phyloP scores from a whole-genome alignment of 306 rosid genomes.

The Dicorynia guianensis region DNA sequence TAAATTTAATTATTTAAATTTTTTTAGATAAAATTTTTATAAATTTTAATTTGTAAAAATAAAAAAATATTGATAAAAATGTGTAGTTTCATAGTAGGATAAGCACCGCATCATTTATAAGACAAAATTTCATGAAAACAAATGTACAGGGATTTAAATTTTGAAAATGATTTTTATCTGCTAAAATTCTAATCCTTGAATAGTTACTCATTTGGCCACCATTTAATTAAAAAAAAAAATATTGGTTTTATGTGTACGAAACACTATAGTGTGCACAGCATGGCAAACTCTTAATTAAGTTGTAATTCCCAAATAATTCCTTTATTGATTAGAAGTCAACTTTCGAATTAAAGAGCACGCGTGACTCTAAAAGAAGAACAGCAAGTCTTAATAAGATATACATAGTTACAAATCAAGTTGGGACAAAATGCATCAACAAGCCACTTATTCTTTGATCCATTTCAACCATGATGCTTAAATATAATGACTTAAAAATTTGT shows the following conservation, averaged over 20 bases:
- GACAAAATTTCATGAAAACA: too few relatives aligned
- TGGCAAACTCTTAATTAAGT: constrained; percentile 36
- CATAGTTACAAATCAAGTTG: constrained; percentile 9
- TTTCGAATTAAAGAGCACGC: constrained; percentile 53
- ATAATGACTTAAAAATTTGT: neutral
- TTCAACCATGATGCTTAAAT: neutral
- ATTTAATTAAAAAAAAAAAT: too few relatives aligned
- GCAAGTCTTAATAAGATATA: constrained; percentile 24
- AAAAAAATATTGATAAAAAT: constrained; percentile 11
- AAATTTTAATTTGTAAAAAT: too few relatives aligned
- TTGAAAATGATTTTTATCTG: too few relatives aligned
- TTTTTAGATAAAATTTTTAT: too few relatives aligned
- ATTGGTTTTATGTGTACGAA: neutral
- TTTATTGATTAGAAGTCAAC: constrained; percentile 57
- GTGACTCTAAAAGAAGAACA: constrained; percentile 34
- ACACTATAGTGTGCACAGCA: neutral
- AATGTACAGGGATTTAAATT: too few relatives aligned
- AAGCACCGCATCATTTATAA: constrained; percentile 1
- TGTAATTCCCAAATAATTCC: constrained; percentile 55
- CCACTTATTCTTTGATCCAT: constrained; percentile 22
- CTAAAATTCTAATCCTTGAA: too few relatives aligned
- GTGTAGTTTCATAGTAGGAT: neutral
- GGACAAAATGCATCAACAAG: constrained; percentile 37
- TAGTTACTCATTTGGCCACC: too few relatives aligned
- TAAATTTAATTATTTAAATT: too few relatives aligned